Evolutionary conservation across 352 stramenopile genomes (phyloP).

Genomic region (Globisporangium uncinulatum): DNA sequence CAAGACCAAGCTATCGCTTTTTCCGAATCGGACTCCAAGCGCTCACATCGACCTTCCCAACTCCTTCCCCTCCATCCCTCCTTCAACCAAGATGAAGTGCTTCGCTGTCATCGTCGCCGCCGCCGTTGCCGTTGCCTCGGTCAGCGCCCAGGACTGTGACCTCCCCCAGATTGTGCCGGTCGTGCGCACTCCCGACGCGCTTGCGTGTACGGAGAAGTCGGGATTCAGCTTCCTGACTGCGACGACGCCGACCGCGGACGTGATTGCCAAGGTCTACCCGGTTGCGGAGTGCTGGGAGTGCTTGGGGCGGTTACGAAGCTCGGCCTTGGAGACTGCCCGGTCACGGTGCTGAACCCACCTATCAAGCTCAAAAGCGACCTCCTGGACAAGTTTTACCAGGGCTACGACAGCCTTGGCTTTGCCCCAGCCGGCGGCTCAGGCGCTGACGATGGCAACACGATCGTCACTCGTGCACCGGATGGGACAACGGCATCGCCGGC

Average conservation of each 20-base stretch:
- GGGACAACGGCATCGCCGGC: neutral
- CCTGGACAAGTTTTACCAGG: neutral
- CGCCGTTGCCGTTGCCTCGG: slow-evolving; percentile 13
- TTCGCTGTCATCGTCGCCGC: slow-evolving; percentile 13
- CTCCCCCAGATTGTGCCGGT: slow-evolving; percentile 16
- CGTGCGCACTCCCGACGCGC: slow-evolving; percentile 10
- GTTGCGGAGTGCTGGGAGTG: slow-evolving; percentile 23
- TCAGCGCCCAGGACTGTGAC: slow-evolving; percentile 22
- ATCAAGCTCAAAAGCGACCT: slow-evolving; percentile 3
- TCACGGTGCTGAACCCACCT: neutral
- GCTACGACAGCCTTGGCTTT: neutral
- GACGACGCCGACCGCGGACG: slow-evolving; percentile 12
- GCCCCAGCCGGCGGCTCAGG: neutral
- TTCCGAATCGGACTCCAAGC: slow-evolving; percentile 2
- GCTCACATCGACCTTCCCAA: neutral
- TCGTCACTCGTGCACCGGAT: neutral
- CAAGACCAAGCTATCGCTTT: neutral
- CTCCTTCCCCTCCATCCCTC: neutral
- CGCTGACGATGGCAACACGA: neutral
- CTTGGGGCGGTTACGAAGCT: slow-evolving; percentile 19
- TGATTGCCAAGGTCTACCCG: slow-evolving; percentile 24
- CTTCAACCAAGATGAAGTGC: slow-evolving; percentile 22
- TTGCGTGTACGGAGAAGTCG: slow-evolving; percentile 21
- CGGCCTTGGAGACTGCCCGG: slow-evolving; percentile 15
- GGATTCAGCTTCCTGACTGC: slow-evolving; percentile 26